Evolutionary conservation across 1,139 yeast genomes (phyloP).

Genomic region (Tardiomyces depauwii): DNA sequence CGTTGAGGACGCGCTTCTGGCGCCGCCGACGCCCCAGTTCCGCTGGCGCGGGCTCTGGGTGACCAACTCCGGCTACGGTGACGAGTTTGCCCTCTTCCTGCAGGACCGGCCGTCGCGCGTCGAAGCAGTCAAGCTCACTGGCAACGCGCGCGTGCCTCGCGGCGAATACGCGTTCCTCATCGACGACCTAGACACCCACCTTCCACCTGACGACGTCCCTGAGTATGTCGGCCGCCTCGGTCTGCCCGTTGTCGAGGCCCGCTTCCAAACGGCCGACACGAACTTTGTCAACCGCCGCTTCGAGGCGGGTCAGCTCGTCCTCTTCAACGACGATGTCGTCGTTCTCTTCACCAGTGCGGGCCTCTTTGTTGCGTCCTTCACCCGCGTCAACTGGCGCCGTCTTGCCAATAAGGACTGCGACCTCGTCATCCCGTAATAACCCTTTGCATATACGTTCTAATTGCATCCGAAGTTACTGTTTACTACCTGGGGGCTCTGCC

Average conservation of each 20-base stretch:
- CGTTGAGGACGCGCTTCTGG: background rate
- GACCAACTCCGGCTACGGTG: background rate
- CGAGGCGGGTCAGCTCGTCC: background rate
- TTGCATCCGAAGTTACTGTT: no score
- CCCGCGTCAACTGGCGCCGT: background rate
- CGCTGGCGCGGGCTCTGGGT: slow-evolving; percentile 1
- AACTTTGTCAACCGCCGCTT: background rate
- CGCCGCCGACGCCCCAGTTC: background rate
- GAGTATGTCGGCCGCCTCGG: background rate
- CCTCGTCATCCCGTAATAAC: no score
- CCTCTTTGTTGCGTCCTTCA: background rate
- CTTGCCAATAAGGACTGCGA: background rate
- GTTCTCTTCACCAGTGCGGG: background rate
- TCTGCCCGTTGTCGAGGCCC: background rate
- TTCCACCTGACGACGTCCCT: background rate
- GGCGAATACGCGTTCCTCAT: background rate
- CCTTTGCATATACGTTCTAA: no score
- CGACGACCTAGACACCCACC: background rate
- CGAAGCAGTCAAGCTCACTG: slow-evolving; percentile 1
- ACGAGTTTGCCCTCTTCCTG: background rate
- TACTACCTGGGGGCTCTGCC: no score
- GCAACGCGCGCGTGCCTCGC: background rate
- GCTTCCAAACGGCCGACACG: background rate
- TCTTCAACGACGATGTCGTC: background rate
- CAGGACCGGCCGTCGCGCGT: background rate